phyloP scores from a whole-genome alignment of 805 yeast genomes.

The Dipodascus albidus region DNA sequence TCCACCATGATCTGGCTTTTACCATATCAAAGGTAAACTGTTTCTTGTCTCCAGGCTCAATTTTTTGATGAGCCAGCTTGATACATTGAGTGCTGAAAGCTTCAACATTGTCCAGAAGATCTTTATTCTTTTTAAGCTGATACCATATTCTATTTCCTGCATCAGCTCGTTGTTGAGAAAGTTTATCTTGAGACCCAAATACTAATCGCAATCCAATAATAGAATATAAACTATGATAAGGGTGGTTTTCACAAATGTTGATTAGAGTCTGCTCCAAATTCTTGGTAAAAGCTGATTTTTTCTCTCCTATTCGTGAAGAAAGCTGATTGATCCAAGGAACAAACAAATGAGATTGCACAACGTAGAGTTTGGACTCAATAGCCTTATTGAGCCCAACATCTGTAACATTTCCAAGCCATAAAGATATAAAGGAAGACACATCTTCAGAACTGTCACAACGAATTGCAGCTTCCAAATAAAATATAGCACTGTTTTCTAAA shows the following conservation, averaged over 20 bases:
- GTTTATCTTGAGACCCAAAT: not conserved
- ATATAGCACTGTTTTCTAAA: conserved; percentile 42
- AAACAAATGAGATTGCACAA: conserved; percentile 48
- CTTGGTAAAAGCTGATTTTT: conserved; percentile 41
- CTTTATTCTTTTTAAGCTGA: conserved; percentile 13
- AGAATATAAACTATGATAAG: conserved; percentile 58
- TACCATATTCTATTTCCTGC: conserved; percentile 12
- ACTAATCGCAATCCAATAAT: conserved; percentile 14
- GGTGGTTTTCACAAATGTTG: conserved; percentile 43
- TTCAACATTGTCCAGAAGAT: conserved; percentile 35
- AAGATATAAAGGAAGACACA: conserved; percentile 64
- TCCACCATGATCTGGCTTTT: conserved; percentile 47
- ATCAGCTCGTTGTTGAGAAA: conserved; percentile 3
- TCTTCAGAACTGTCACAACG: conserved; percentile 38
- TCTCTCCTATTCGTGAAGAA: conserved; percentile 52
- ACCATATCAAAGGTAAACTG: conserved; percentile 11
- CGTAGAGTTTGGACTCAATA: conserved; percentile 28
- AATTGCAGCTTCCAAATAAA: conserved; percentile 41
- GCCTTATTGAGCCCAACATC: conserved; percentile 33
- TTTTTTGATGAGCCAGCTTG: conserved; percentile 8
- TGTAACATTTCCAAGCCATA: conserved; percentile 63
- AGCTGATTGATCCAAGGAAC: conserved; percentile 78
- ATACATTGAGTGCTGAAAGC: conserved; percentile 40
- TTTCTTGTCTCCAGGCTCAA: conserved; percentile 5
- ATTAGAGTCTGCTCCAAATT: conserved; percentile 37